phyloP scores from a whole-genome alignment of 305 asterid genomes.

The Ajuga reptans region DNA sequence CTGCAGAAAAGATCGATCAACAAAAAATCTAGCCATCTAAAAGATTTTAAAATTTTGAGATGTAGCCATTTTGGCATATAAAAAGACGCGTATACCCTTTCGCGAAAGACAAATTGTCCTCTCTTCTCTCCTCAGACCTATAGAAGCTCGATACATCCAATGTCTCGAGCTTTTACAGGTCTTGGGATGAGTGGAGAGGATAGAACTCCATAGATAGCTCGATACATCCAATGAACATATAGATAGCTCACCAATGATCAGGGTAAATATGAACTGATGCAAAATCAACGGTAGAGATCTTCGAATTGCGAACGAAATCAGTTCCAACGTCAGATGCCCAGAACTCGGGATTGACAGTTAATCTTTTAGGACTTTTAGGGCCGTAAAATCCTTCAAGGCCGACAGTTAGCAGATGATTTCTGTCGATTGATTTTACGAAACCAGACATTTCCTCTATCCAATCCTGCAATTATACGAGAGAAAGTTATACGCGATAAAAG shows the following conservation, averaged over 20 bases:
- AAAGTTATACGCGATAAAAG: not conserved
- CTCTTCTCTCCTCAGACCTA: not conserved
- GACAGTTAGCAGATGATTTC: constrained; percentile 74
- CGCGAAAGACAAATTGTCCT: no score
- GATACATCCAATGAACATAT: not conserved
- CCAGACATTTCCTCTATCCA: constrained; percentile 97
- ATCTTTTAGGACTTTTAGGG: constrained; percentile 64
- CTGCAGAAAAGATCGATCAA: constrained; percentile 29
- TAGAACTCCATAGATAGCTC: no score
- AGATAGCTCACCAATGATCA: constrained; percentile 77
- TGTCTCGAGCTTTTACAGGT: no score
- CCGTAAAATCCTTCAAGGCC: constrained; percentile 99
- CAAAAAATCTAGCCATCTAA: no score
- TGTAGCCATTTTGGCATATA: no score
- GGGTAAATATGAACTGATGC: constrained; percentile 95
- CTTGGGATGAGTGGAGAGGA: no score
- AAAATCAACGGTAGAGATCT: constrained; percentile 74
- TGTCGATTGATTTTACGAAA: constrained; percentile 72
- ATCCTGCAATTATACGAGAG: constrained; percentile 51
- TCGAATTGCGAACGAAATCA: constrained; percentile 82
- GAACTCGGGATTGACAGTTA: constrained; percentile 75
- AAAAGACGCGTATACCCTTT: no score
- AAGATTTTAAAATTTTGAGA: no score
- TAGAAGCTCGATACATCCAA: not conserved
- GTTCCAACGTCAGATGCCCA: constrained; percentile 96